phyloP scores from a whole-genome alignment of 352 stramenopile genomes.

The Phytophthora tubulina region DNA sequence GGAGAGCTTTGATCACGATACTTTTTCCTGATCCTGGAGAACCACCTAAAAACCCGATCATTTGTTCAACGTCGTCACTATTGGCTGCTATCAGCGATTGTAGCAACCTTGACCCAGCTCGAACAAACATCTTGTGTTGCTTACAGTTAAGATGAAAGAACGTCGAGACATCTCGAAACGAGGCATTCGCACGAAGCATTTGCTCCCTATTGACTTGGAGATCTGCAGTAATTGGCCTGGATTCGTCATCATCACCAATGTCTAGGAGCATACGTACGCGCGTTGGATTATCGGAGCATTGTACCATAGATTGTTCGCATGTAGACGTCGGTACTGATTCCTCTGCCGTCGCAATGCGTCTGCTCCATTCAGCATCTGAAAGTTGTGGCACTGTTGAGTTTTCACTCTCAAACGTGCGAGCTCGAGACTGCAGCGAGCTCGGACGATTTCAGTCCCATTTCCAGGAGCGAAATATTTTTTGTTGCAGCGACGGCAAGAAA shows the following conservation, averaged over 20 bases:
- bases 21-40: constrained; percentile 35
- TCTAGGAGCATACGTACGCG: too few relatives aligned
- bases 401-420: too few relatives aligned
- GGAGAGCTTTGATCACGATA: constrained; percentile 25
- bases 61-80: constrained; percentile 20
- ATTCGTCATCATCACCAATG: background rate
- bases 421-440: too few relatives aligned
- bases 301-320: too few relatives aligned
- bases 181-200: background rate
- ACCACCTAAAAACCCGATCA: constrained; percentile 28
- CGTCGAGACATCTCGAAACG: constrained; percentile 6
- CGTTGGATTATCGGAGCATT: too few relatives aligned
- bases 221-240: background rate
- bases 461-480: too few relatives aligned
- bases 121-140: constrained; percentile 12
- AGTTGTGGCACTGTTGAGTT: too few relatives aligned
- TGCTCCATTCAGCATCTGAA: too few relatives aligned
- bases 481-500: too few relatives aligned
- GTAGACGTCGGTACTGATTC: too few relatives aligned
- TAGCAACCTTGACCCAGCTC: background rate
- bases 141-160: constrained; percentile 23
- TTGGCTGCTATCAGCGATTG: background rate
- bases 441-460: too few relatives aligned
- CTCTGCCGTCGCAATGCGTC: too few relatives aligned
- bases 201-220: background rate